Evolutionary conservation across 148 eudicot genomes (phyloP), one percentile per base, ranked within the genome.

Genomic region (Bassia scoparia): DNA sequence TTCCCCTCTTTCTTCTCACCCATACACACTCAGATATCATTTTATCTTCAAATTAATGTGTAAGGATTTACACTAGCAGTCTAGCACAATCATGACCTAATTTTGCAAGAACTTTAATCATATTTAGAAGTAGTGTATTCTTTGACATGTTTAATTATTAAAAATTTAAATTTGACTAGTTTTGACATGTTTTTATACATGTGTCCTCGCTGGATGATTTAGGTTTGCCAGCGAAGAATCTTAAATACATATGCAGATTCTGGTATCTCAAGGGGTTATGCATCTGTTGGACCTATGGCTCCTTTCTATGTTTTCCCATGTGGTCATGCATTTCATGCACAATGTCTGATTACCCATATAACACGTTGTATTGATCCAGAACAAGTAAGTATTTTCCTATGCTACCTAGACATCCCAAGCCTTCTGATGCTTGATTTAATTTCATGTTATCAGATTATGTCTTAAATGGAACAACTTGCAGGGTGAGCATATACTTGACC

Each of bases 241-340:
- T 75, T 95, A 74, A 86, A 82, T 79, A 74, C 84, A 1, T 88
- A 86, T 24, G 86, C 87, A 72, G 97, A 95, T 46, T 81, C 83
- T 78, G 86, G 88, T 52, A 77, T 86, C 82, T 77, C 86, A 70
- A 86, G 94, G 84, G 89, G 89, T 54, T 91, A 92, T 83, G 78
- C 93, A 26, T 83, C 97, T 76, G 84, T 87, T 72, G 97, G 97
- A 52, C 81, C 94, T n/a, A 92, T 92, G 90, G 90, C 96, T 76
- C 99, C 97, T 82, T 95, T 95, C 82, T 95, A 92, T 84, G 97
- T 95, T 60, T 95, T 95, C 62, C 99, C 99, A 31, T 95, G 97
- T 79, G 93, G 96, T 52, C 96, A 95, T 85, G 83, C 94, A 49
- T 95, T 95, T 81, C 99, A 95, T 81, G 89, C 94, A 43, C 90